phyloP scores from a whole-genome alignment of 2,329 filamentous ascomycete species.

The Aureobasidium zeae region DNA sequence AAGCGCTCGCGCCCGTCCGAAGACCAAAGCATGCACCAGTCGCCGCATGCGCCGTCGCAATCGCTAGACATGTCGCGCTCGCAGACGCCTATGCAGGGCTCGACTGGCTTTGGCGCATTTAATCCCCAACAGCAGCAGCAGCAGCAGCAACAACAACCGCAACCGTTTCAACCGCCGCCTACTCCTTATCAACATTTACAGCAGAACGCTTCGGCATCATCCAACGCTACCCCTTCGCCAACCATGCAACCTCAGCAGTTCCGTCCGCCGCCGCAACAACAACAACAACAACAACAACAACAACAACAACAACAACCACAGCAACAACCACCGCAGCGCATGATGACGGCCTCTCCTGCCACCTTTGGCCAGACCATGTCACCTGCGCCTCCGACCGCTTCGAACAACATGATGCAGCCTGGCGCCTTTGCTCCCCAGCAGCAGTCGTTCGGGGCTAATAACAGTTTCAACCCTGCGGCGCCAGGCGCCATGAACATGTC shows the following conservation, averaged over 20 bases:
- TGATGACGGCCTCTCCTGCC: conserved; percentile 86
- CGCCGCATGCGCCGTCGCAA: conserved; percentile 4
- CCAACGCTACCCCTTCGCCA: conserved; percentile 83
- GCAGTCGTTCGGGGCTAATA: conserved; percentile 17
- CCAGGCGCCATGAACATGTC: conserved; percentile 28
- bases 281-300: too few species aligned
- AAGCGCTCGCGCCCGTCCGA: conserved; percentile 76
- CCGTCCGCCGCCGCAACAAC: conserved; percentile 53
- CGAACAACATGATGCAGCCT: conserved; percentile 27
- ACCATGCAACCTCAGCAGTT: conserved; percentile 77
- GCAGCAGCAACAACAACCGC: conserved; percentile 56
- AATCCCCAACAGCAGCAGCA: conserved; percentile 44
- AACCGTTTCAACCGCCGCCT: conserved; percentile 53
- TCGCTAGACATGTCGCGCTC: conserved; percentile 55
- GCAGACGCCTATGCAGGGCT: conserved; percentile 58
- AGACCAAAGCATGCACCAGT: conserved; percentile 58
- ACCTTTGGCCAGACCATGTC: conserved; percentile 79
- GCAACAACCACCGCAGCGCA: conserved; percentile 54
- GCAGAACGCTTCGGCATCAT: conserved; percentile 67
- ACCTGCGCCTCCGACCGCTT: conserved; percentile 65
- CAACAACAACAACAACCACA: too few species aligned
- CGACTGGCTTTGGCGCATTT: conserved; percentile 14
- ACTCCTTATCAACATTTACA: conserved; percentile 74
- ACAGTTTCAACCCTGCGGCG: conserved; percentile 8
- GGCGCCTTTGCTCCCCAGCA: conserved; percentile 33